Base-by-base conservation (phyloP, 2,329 filamentous ascomycete species). In the Lachnellula suecica region DNA sequence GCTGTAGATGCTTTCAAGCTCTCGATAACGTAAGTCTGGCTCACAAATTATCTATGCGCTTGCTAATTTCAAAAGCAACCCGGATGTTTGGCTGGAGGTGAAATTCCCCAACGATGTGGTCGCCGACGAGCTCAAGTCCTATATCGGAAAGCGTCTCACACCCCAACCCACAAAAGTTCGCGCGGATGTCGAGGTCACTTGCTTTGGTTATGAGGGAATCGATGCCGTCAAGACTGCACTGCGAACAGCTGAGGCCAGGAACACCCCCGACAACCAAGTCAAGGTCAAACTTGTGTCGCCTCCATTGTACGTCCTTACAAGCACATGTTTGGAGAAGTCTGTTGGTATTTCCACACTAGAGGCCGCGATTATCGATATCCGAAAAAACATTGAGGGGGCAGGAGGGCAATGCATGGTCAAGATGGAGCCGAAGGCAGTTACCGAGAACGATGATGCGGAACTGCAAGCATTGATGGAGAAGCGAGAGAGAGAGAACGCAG, bases 391-490 rank as follows among this genome's bases (percentile, higher is more conserved):
- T 69, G 83, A 85, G 69, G 78, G 73, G 42, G 82, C 88, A 1
- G 89, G 89, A 49, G 94, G 94, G 56, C 85, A 84, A 68, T 88
- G 93, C 68, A 82, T 87, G 40, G 88, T 97, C 64, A 96, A 95
- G 84, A 99, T 99, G 94, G 92, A 94, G 66, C 94, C 94, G 63
- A 97, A 97, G 85, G 94, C 95, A 4, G 94, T 99, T 57, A 99
- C 94, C 1, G 95, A 97, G 81, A 95, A 91, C 72, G 95, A 99
- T 67, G 94, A 99, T 68, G 94, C 93, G 23, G 92, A 97, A 74
- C 79, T 99, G 61, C 91, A 97, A 72, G 94, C 93, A 47, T 82
- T 99, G 60, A 99, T 99, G 94, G 94, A 97, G 81, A 97, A 97
- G 86, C 87, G 89, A 62, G 94, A 96, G 79, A 87, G 91, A 61